Conservation (phyloP, 176 grass and related monocot genomes). For the Alopecurus myosuroides region DNA sequence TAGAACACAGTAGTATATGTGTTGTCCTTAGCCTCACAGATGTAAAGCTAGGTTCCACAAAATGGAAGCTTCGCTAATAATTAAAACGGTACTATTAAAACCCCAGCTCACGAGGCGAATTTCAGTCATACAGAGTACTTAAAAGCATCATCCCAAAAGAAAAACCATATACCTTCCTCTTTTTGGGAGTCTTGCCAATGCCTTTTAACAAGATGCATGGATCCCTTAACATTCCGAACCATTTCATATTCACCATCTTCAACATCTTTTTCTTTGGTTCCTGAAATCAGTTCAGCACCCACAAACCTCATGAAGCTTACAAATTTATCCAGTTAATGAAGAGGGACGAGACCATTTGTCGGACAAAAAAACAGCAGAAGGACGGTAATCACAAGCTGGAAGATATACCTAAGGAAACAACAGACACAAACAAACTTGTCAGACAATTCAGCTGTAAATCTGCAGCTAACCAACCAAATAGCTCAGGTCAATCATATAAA, state of each 20-base stretch:
- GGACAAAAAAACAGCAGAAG: slow-evolving; percentile 71
- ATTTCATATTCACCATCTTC: slow-evolving; percentile 91
- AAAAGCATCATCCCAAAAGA: background rate
- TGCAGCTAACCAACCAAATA: no score
- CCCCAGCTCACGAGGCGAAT: background rate
- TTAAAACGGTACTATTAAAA: no score
- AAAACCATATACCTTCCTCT: slow-evolving; percentile 42
- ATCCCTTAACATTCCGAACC: slow-evolving; percentile 85
- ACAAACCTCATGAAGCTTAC: slow-evolving; percentile 43
- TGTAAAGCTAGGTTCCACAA: no score
- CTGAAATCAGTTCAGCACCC: slow-evolving; percentile 49
- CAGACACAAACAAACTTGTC: slow-evolving; percentile 10
- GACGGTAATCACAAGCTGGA: slow-evolving; percentile 65
- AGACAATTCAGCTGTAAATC: background rate
- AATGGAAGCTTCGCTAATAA: no score
- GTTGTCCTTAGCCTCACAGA: no score
- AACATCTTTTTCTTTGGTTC: slow-evolving; percentile 83
- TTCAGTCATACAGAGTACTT: background rate
- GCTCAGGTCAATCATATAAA: no score
- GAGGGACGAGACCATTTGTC: slow-evolving; percentile 72
- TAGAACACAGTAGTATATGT: no score
- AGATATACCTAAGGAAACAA: slow-evolving; percentile 73
- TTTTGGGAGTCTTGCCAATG: slow-evolving; percentile 24
- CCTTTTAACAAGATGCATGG: slow-evolving; percentile 84
- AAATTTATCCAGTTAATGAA: slow-evolving; percentile 33